A percentile compares a stretch with the other conserved stretches of the same genome.
Conservation (phyloP, 1,284 basidiomycete genomes). For the Fomitopsis palustris region DNA sequence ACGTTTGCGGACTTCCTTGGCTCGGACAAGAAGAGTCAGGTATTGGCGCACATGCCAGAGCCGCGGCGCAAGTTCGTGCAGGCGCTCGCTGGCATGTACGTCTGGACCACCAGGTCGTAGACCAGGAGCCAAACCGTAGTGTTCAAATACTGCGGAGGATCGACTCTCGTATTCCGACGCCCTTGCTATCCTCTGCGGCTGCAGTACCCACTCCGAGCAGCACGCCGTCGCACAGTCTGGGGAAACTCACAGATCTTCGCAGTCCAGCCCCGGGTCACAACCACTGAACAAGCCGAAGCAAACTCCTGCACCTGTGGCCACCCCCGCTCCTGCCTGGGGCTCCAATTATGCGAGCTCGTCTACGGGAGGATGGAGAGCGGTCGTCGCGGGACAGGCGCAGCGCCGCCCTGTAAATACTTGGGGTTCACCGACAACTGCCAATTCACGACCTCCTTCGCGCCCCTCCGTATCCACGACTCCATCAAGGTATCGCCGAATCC, state of each 20-base stretch:
- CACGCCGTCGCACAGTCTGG: conserved; percentile 35
- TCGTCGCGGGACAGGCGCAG: conserved; percentile 26
- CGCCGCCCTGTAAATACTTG: conserved; percentile 19
- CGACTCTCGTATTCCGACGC: conserved; percentile 74
- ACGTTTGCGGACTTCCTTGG: conserved; percentile 75
- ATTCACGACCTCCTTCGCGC: conserved; percentile 2
- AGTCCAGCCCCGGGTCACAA: conserved; percentile 17
- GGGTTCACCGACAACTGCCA: not conserved
- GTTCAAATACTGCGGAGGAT: conserved; percentile 79
- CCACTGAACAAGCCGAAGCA: conserved; percentile 19
- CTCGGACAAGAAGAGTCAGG: conserved; percentile 65
- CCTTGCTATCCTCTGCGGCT: conserved; percentile 55
- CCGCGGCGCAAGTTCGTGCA: conserved; percentile 78
- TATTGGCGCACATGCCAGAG: conserved; percentile 80
- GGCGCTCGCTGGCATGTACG: conserved; percentile 74
- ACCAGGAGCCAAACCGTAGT: conserved; percentile 77
- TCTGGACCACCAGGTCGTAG: conserved; percentile 80
- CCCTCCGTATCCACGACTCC: not conserved
- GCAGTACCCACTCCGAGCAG: conserved; percentile 22
- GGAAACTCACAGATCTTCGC: conserved; percentile 57
- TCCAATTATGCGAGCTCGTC: conserved; percentile 6
- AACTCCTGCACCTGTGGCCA: conserved; percentile 14
- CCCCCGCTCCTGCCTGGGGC: conserved; percentile 7
- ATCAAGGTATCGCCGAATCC: not conserved
- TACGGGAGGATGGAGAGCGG: conserved; percentile 36